phyloP scores from a whole-genome alignment of 2,329 filamentous ascomycete species.

The Ophiostoma montium region DNA sequence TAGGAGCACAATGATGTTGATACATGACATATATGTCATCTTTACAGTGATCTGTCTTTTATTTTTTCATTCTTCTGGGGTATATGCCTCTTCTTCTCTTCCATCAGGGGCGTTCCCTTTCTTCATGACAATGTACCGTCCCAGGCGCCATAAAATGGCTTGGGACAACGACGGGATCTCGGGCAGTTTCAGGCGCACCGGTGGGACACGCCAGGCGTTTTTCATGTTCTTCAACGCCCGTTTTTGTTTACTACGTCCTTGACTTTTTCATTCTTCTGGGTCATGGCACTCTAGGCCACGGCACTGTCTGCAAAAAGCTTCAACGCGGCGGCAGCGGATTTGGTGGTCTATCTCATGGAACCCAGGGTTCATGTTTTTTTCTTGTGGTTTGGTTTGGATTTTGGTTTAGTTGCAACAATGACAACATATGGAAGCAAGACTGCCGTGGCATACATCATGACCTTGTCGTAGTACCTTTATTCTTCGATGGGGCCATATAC shows the following conservation, averaged over 20 bases:
- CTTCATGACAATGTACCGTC: not conserved
- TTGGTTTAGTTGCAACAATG: no score
- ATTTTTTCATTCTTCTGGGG: not conserved
- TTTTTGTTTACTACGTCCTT: not conserved
- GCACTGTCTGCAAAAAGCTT: no score
- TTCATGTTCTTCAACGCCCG: not conserved
- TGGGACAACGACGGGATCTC: not conserved
- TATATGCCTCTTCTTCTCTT: not conserved
- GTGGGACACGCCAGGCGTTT: not conserved
- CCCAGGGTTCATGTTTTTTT: no score
- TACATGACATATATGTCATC: no score
- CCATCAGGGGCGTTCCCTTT: not conserved
- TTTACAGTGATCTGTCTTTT: not conserved
- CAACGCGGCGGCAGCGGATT: no score
- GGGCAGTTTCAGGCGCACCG: constrained; percentile 6
- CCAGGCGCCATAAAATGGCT: constrained; percentile 2
- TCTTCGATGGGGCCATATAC: no score
- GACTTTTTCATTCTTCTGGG: not conserved
- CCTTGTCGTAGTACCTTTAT: no score
- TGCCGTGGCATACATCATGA: no score
- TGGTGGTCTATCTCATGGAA: no score
- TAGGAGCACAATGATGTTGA: no score
- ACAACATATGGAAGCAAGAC: no score
- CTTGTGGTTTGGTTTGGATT: no score
- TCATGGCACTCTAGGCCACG: not conserved